Percentiles rank a stretch among this genome's conserved stretches.
phyloP scores from a whole-genome alignment of 2,329 filamentous ascomycete genomes.

The Fusarium sp. region DNA sequence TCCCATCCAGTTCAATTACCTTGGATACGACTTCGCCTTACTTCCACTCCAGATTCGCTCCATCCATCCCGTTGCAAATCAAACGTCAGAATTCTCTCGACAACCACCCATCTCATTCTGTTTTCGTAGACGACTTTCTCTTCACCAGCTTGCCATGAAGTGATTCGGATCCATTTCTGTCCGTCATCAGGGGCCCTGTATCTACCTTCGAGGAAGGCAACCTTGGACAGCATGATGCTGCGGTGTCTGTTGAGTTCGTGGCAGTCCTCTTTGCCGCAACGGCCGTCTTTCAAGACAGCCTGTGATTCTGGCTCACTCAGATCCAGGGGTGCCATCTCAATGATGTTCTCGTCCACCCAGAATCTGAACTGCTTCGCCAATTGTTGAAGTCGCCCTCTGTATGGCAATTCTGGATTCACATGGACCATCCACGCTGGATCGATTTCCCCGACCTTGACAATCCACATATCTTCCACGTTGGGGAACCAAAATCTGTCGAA shows the following conservation, averaged over 20 bases:
- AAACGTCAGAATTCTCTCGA: constrained; percentile 51
- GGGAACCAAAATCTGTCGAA: constrained; percentile 52
- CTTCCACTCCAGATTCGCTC: constrained; percentile 41
- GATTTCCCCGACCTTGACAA: constrained; percentile 52
- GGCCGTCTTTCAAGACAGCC: constrained; percentile 47
- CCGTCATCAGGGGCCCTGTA: constrained; percentile 42
- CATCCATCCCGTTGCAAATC: constrained; percentile 49
- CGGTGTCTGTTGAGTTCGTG: constrained; percentile 48
- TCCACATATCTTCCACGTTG: constrained; percentile 51
- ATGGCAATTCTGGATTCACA: constrained; percentile 44
- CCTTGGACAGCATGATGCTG: constrained; percentile 51
- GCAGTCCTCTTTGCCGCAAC: constrained; percentile 49
- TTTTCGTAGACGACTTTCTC: constrained; percentile 44
- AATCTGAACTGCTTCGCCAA: constrained; percentile 51
- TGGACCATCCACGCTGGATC: constrained; percentile 49
- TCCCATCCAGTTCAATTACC: background rate
- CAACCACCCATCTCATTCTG: constrained; percentile 50
- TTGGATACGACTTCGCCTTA: constrained; percentile 22
- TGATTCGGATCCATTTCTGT: constrained; percentile 45
- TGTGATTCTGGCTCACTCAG: constrained; percentile 48
- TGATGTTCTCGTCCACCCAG: constrained; percentile 50
- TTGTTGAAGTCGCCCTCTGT: constrained; percentile 43
- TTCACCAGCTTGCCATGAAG: constrained; percentile 45
- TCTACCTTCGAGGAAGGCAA: constrained; percentile 48
- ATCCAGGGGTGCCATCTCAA: constrained; percentile 50